Evolutionary conservation across 352 stramenopile genomes (phyloP).

Genomic region (Globisporangium emineosum): DNA sequence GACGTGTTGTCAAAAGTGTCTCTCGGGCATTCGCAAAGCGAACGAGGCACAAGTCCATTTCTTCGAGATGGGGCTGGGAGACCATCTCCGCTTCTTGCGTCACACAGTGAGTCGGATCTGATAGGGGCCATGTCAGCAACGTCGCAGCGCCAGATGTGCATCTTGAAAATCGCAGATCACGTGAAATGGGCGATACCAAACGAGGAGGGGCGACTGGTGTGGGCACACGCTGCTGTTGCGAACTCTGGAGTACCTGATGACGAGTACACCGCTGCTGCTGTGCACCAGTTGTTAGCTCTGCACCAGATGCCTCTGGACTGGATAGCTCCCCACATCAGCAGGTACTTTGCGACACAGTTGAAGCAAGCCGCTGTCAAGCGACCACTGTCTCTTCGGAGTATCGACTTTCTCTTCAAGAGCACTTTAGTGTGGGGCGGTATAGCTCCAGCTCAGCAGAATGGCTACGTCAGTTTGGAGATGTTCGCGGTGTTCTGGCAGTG

Average conservation of each 20-base stretch:
- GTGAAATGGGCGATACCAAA: constrained; percentile 37
- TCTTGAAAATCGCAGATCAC: constrained; percentile 53
- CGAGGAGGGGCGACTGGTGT: constrained; percentile 55
- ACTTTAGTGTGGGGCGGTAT: constrained; percentile 59
- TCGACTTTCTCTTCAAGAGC: constrained; percentile 77
- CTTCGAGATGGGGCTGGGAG: neutral
- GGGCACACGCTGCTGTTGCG: constrained; percentile 61
- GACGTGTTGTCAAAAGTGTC: constrained; percentile 14
- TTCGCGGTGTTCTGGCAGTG: constrained; percentile 74
- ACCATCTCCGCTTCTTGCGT: constrained; percentile 17
- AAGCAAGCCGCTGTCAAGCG: constrained; percentile 61
- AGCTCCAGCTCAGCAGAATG: constrained; percentile 35
- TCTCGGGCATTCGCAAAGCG: constrained; percentile 21
- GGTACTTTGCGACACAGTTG: constrained; percentile 78
- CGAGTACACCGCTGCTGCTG: constrained; percentile 23
- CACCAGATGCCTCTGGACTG: constrained; percentile 53
- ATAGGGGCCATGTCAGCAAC: constrained; percentile 23
- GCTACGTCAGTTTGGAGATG: constrained; percentile 59
- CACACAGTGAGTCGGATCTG: constrained; percentile 43
- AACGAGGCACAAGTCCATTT: constrained; percentile 8
- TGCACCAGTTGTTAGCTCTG: constrained; percentile 40
- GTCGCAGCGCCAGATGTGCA: constrained; percentile 40
- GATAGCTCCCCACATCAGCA: constrained; percentile 62
- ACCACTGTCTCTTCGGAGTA: constrained; percentile 64
- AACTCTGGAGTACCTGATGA: constrained; percentile 24